Evolutionary conservation across 352 stramenopile species (phyloP).

Genomic region (Phytophthora idaei): DNA sequence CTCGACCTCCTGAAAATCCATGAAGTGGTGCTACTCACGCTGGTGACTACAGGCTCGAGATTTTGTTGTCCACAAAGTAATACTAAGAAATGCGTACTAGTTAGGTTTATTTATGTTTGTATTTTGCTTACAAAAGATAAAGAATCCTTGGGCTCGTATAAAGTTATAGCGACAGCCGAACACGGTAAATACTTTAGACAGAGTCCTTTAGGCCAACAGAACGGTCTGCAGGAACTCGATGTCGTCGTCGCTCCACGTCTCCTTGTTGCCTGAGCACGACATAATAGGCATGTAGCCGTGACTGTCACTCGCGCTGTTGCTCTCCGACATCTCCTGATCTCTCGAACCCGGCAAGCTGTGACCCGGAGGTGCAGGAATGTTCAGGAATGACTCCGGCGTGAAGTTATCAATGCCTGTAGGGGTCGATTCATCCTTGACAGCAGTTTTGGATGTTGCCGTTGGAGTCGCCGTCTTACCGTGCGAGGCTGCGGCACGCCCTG

Average conservation of each 20-base stretch:
- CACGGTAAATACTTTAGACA: constrained; percentile 7
- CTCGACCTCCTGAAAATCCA: constrained; percentile 8
- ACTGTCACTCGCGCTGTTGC: constrained; percentile 34
- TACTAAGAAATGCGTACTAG: background rate
- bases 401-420: constrained; percentile 74
- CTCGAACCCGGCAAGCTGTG: constrained; percentile 13
- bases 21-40: background rate
- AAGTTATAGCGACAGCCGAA: background rate
- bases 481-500: background rate
- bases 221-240: constrained; percentile 82
- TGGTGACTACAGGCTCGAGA: background rate
- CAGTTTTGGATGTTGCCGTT: background rate
- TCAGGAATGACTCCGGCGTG: constrained; percentile 55
- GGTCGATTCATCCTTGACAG: constrained; percentile 35
- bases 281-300: constrained; percentile 56
- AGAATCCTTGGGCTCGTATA: constrained; percentile 35
- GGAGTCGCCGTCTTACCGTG: background rate
- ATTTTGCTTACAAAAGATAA: constrained; percentile 17
- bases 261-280: constrained; percentile 49
- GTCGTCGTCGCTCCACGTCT: constrained; percentile 83
- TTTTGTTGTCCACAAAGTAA: background rate
- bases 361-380: constrained; percentile 29
- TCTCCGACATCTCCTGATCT: constrained; percentile 26
- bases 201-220: constrained; percentile 50
- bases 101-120: background rate